These are phyloP conservation scores for Monosporascus sp. DNA, from an alignment of 2,329 filamentous ascomycete genomes.

Conservation along the genomic window DNA sequence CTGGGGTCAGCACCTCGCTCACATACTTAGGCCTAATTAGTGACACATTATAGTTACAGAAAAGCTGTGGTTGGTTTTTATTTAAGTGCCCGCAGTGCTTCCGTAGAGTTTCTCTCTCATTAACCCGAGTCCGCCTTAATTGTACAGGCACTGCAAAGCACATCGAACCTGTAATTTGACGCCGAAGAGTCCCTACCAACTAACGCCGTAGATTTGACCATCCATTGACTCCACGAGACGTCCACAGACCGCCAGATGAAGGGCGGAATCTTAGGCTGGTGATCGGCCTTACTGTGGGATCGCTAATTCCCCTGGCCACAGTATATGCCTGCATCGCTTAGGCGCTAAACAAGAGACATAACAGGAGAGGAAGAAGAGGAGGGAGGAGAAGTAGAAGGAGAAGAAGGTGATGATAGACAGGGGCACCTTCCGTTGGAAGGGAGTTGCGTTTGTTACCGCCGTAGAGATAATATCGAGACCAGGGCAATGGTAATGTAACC, in stretches of 20 bases:
- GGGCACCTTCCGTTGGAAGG: background rate
- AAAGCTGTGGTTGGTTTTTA: no score
- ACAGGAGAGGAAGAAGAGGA: background rate
- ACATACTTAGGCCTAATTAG: no score
- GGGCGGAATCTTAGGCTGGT: background rate
- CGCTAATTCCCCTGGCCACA: background rate
- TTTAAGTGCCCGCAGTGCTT: no score
- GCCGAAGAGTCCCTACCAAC: background rate
- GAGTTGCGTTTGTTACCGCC: background rate
- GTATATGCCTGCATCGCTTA: background rate
- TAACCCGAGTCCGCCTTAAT: no score
- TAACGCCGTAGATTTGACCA: background rate
- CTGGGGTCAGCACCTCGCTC: no score
- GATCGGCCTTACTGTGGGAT: background rate
- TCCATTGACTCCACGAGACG: no score
- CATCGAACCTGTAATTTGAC: no score
- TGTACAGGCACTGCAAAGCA: no score
- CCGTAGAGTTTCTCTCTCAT: no score
- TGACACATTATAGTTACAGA: no score
- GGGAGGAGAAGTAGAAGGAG: background rate
- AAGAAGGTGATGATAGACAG: background rate
- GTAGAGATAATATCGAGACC: background rate
- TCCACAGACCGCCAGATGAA: background rate
- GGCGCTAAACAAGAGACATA: background rate
- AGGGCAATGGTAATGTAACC: background rate